phyloP scores from a whole-genome alignment of 2,329 filamentous ascomycete genomes.

The Trichoderma harzianum region DNA sequence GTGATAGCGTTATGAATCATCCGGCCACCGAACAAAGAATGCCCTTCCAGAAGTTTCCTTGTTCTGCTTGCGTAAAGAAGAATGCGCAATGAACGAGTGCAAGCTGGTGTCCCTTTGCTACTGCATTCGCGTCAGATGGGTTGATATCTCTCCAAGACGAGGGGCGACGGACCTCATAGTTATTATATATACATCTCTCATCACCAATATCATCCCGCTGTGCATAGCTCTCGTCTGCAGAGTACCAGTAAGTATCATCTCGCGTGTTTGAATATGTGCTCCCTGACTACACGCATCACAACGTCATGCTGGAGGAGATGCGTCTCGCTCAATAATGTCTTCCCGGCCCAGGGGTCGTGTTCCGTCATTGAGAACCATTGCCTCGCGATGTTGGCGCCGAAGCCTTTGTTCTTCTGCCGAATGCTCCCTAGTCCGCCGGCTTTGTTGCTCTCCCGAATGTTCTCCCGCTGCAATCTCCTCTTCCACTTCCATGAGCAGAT shows the following conservation, averaged over 20 bases:
- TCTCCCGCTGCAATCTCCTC: slow-evolving; percentile 26
- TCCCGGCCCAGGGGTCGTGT: slow-evolving; percentile 67
- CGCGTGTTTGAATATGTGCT: background rate
- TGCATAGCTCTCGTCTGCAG: background rate
- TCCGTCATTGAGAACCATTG: slow-evolving; percentile 89
- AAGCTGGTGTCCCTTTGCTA: background rate
- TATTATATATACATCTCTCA: background rate
- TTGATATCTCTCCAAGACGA: background rate
- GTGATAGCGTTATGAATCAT: background rate
- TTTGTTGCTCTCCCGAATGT: slow-evolving; percentile 27
- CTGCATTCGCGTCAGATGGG: background rate
- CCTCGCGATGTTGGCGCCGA: slow-evolving; percentile 74
- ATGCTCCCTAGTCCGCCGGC: slow-evolving; percentile 45
- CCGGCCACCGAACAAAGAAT: background rate
- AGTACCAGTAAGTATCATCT: background rate
- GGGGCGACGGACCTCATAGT: background rate
- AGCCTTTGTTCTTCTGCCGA: slow-evolving; percentile 67
- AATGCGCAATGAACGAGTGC: background rate
- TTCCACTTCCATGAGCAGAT: slow-evolving; percentile 35
- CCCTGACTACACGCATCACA: background rate
- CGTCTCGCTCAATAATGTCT: slow-evolving; percentile 67
- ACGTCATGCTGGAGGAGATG: slow-evolving; percentile 9
- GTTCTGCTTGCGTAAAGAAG: background rate
- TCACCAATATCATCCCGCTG: background rate
- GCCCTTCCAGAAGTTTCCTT: background rate